Evolutionary conservation across 2,329 filamentous ascomycete genomes (phyloP), one percentile per base, ranked within the genome.

Genomic region (Incumbomyces delicatus): DNA sequence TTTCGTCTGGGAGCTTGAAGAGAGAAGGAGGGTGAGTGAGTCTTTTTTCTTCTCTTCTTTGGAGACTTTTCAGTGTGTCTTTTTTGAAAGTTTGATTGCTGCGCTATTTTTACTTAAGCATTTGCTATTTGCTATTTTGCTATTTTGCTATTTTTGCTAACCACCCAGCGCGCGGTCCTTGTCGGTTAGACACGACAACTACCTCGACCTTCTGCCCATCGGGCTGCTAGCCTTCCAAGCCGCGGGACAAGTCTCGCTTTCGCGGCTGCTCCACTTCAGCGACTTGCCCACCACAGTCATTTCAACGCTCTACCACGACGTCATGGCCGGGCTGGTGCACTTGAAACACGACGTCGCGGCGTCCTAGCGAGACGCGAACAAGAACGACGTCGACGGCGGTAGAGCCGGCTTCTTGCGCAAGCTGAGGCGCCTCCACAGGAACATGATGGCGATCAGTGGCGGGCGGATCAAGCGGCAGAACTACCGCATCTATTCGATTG

Each of bases 201-300:
- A 34, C 20, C 16, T 34, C 20, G 47, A 49, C 27, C 46, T 65
- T 1, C 32, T 65, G 1, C 61, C 65, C 6, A 62, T 69, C 40
- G 61, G 58, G 3, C 53, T 69, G 2, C 53, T 67, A 1, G 56
- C 63, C 17, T 66, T 67, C 48, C 63, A 66, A 48, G 61, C 63
- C 1, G 62, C 57, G 1, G 65, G 65, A 0, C 65, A 67, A 48
- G 66, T 69, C 51, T 60, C 64, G 2, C 63, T 63, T 20, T 66
- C 61, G 47, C 64, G 66, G 1, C 56, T 61, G 4, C 57, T 69
- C 20, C 59, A 61, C 0, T 68, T 62, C 53, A 66, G 63, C 41
- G 66, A 69, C 54, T 64, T 69, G 20, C 66, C 66, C 16, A 67
- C 66, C 4, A 64, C 68, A 10, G 66, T 68, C 7, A 49, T 69